These are phyloP conservation scores for Eucalyptus tenuipes DNA, from an alignment of 345 rosid species.

Conservation along the genomic window DNA sequence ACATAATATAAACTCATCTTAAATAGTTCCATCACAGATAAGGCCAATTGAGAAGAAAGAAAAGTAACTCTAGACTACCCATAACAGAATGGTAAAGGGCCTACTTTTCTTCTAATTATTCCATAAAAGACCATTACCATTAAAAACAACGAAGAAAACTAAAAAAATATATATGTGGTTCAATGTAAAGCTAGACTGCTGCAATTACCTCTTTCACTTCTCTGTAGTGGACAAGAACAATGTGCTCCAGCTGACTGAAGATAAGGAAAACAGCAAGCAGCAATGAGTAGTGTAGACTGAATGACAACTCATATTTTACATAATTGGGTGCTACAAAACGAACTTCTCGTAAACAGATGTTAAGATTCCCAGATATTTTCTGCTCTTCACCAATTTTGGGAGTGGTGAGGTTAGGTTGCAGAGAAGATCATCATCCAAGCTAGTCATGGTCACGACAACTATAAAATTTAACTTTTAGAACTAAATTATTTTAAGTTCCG, in stretches of 20 bases:
- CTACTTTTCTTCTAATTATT: not conserved
- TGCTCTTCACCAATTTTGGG: not conserved
- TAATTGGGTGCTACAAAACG: not conserved
- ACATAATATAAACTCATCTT: not conserved
- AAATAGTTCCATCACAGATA: not conserved
- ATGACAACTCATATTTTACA: not conserved
- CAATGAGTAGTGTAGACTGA: not conserved
- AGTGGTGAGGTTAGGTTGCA: not conserved
- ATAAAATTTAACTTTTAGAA: not conserved
- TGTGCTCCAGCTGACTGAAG: conserved; percentile 76
- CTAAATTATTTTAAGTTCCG: not conserved
- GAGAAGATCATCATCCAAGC: not conserved
- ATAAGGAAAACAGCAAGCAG: not conserved
- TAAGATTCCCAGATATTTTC: not conserved
- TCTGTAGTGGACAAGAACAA: conserved; percentile 72
- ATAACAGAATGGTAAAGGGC: not conserved
- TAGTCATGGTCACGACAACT: not conserved
- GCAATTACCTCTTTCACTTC: conserved; percentile 72
- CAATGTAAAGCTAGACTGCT: not conserved
- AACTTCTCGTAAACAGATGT: not conserved
- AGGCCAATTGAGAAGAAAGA: not conserved
- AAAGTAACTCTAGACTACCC: not conserved
- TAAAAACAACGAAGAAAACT: not conserved
- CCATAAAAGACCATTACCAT: not conserved
- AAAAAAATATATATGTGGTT: not conserved